Evolutionary conservation across 129 eudicot species (phyloP), one percentile per base, ranked within the genome.

Genomic region (Glebionis coronaria): DNA sequence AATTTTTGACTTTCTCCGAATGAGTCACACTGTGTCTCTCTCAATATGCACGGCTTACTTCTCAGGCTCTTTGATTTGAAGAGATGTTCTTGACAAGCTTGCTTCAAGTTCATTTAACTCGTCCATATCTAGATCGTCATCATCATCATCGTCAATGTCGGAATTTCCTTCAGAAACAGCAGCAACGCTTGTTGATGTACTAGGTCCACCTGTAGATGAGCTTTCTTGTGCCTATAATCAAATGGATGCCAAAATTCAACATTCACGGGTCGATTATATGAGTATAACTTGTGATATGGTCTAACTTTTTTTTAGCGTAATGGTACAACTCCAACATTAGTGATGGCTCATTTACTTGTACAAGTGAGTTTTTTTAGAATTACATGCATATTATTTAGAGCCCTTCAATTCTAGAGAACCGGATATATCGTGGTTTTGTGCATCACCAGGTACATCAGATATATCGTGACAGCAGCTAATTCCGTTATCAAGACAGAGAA

Each of bases 51-150:
- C n/a, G 55, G 44, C 28, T 72, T 51, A 72, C n/a, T 63, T 73
- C 44, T 20, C 70, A 3, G 85, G 84, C 74, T 83, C 87, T 1
- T 73, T 76, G 55, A 83, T 83, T 63, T 81, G 87, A 20, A 83
- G 44, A 12, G 95, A 83, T 15, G 87, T 76, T 73, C 65, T 83
- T 16, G 94, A 70, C 65, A 83, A 62, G 65, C 89, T 87, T 58
- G 89, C 87, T 83, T 87, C 89, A 52, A 87, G 85, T 56, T 83
- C 95, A 58, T 87, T 72, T 58, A 87, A 76, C 70, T 87, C 95
- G 57, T 87, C 95, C 69, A 81, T 47, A 62, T 87, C 85, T 7
- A 87, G 81, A 73, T 86, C 94, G 12, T 87, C 87, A 0, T 81
- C 83, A 12, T 62, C 76, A 70, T 51, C 78, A 68, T 45, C 82